These are phyloP conservation scores for Starmerella geochares DNA, from an alignment of 805 yeast species.

Conservation along the genomic window DNA sequence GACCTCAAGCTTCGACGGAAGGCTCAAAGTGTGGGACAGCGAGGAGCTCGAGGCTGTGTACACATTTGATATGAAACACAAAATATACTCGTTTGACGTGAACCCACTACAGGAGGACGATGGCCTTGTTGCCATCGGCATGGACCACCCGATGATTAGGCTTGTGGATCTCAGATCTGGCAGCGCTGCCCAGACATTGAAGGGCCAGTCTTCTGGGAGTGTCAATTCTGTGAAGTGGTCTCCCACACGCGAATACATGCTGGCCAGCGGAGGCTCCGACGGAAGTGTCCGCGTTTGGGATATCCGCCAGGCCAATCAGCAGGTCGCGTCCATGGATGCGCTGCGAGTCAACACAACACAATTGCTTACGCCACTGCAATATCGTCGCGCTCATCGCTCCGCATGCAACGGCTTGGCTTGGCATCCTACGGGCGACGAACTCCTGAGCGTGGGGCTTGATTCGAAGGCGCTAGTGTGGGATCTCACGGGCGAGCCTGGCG, in stretches of 20 bases:
- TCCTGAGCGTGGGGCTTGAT: constrained; percentile 66
- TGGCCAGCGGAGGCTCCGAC: constrained; percentile 72
- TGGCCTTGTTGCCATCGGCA: constrained; percentile 58
- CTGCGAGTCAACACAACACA: constrained; percentile 34
- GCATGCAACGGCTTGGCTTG: constrained; percentile 72
- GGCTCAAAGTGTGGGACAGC: constrained; percentile 75
- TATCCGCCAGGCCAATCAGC: constrained; percentile 55
- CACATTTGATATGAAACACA: constrained; percentile 48
- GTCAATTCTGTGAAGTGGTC: constrained; percentile 63
- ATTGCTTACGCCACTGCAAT: constrained; percentile 27
- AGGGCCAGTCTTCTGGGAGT: constrained; percentile 47
- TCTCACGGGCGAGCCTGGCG: constrained; percentile 37
- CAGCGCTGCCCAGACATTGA: constrained; percentile 60
- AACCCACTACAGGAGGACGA: constrained; percentile 35
- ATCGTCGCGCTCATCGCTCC: constrained; percentile 58
- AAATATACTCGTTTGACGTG: constrained; percentile 60
- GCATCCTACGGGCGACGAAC: constrained; percentile 52
- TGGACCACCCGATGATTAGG: constrained; percentile 59
- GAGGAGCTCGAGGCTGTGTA: constrained; percentile 55
- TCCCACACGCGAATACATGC: constrained; percentile 47
- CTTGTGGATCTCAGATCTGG: constrained; percentile 65
- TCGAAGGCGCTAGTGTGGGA: constrained; percentile 77
- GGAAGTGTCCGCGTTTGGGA: constrained; percentile 85
- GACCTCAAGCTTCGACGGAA: constrained; percentile 68
- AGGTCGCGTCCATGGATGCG: constrained; percentile 55